Percentiles rank a stretch among this genome's conserved stretches.
Conservation (phyloP, 768 basidiomycete genomes). For the Serendipita sp. region DNA sequence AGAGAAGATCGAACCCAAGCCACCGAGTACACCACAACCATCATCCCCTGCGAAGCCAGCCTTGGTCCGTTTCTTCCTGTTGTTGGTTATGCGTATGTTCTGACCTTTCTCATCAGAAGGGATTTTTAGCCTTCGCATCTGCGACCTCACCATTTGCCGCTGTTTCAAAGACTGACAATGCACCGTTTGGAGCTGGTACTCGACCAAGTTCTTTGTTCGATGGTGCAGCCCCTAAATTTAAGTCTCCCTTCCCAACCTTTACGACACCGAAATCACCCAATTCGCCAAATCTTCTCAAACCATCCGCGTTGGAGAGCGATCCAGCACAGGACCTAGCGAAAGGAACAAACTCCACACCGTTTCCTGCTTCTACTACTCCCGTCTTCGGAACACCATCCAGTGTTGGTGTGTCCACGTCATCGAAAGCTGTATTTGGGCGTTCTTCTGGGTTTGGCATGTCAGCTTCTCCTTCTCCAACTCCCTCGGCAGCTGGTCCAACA, state of each 20-base stretch:
- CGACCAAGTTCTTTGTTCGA: not conserved
- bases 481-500: not conserved
- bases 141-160: not conserved
- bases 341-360: not conserved
- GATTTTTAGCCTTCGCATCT: not conserved
- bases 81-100: not conserved
- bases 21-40: not conserved
- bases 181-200: not conserved
- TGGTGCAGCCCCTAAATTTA: not conserved
- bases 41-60: not conserved
- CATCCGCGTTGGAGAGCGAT: not conserved
- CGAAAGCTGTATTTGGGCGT: not conserved
- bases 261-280: not conserved
- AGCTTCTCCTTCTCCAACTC: slow-evolving; percentile 1
- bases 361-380: not conserved
- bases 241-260: not conserved
- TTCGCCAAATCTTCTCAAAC: not conserved
- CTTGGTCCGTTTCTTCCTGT: not conserved
- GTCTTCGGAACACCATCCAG: not conserved
- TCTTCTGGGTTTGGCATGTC: not conserved
- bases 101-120: not conserved
- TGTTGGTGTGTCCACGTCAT: not conserved
- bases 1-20: not conserved
- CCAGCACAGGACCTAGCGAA: slow-evolving; percentile 1
- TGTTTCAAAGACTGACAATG: not conserved